These are phyloP conservation scores for Perkinsus olseni DNA, from an alignment of 169 alveolate species.

Conservation along the genomic window DNA sequence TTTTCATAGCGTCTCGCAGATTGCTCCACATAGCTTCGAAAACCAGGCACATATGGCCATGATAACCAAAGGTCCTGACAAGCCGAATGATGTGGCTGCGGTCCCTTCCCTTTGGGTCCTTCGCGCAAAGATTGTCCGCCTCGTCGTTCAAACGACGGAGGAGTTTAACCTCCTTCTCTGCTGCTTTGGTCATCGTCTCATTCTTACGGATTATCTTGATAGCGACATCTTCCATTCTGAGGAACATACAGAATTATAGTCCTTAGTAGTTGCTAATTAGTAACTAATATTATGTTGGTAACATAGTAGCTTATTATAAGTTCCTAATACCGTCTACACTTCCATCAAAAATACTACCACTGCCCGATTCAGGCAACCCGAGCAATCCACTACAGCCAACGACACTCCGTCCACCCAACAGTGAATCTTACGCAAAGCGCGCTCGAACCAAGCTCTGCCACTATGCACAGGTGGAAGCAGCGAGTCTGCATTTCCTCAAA, in stretches of 20 bases:
- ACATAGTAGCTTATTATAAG: no score
- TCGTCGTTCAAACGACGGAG: conserved; percentile 55
- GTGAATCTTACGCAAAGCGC: no score
- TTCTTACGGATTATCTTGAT: conserved; percentile 65
- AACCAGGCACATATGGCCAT: conserved; percentile 76
- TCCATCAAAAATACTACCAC: no score
- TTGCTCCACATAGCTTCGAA: conserved; percentile 83
- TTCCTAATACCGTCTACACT: no score
- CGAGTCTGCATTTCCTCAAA: no score
- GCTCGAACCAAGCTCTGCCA: no score
- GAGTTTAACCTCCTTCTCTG: conserved; percentile 73
- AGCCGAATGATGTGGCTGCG: conserved; percentile 64
- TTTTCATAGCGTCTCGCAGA: conserved; percentile 62
- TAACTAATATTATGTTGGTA: no score
- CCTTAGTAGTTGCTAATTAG: no score
- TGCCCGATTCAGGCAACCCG: no score
- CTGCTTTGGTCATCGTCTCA: conserved; percentile 81
- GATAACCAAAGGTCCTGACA: conserved; percentile 55
- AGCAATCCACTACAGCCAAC: no score
- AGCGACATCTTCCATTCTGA: conserved; percentile 55
- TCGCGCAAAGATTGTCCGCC: conserved; percentile 50
- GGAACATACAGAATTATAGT: background rate
- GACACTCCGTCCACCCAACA: no score
- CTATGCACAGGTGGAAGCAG: no score
- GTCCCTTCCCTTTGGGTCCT: conserved; percentile 8